Conservation (phyloP, 371 early-diverging fungal species). For the Actinomortierella ambigua region DNA sequence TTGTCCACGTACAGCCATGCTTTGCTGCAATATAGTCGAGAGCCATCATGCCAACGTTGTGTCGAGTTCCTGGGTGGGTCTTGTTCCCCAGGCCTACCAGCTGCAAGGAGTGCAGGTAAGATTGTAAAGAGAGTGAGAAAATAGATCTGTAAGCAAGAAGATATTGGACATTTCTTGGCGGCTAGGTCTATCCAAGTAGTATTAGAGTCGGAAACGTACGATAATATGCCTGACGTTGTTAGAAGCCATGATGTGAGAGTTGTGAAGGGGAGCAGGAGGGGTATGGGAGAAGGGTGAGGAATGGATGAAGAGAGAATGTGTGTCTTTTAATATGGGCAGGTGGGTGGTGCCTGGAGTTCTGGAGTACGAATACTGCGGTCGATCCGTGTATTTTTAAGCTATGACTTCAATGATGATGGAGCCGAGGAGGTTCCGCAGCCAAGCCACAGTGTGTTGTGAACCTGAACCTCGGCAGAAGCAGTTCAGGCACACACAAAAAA, state of each 20-base stretch:
- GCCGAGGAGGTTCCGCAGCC: no score
- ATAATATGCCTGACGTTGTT: slow-evolving; percentile 11
- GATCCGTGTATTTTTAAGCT: no score
- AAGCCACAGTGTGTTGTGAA: no score
- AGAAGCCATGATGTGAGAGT: not conserved
- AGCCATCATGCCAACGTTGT: slow-evolving; percentile 79
- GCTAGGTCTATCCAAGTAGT: not conserved
- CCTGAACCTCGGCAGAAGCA: no score
- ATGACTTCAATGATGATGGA: no score
- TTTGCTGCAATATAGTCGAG: slow-evolving; percentile 61
- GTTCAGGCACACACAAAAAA: no score
- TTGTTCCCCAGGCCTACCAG: slow-evolving; percentile 79
- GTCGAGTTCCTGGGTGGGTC: slow-evolving; percentile 67
- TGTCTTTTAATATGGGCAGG: no score
- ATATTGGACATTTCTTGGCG: no score
- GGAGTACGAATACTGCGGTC: no score
- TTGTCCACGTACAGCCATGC: slow-evolving; percentile 54
- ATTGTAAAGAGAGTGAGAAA: not conserved
- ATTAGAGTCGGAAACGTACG: not conserved
- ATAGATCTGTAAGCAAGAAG: not conserved
- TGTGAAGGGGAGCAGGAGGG: not conserved
- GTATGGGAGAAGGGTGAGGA: not conserved
- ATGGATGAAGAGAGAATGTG: not conserved
- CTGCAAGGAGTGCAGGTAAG: slow-evolving; percentile 43
- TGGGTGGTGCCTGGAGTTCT: no score